phyloP scores from a whole-genome alignment of 2,329 filamentous ascomycete species.

The Ophiocordyceps unilateralis region DNA sequence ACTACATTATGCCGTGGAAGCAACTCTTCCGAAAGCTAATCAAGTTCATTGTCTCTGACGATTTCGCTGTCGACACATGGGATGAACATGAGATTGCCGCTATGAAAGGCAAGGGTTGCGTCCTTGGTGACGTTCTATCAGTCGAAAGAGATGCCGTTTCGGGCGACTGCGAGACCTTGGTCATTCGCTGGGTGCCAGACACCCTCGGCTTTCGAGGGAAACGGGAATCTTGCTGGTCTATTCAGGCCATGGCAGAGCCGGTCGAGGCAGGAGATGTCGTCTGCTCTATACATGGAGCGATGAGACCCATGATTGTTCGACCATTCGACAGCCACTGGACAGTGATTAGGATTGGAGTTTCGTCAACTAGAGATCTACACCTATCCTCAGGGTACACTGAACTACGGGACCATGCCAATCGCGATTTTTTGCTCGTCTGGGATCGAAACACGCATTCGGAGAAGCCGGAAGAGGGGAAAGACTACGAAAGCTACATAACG shows the following conservation, averaged over 20 bases:
- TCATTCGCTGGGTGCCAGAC: neutral
- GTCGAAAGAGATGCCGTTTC: neutral
- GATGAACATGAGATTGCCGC: neutral
- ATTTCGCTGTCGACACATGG: neutral
- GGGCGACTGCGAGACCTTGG: neutral
- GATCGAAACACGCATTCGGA: neutral
- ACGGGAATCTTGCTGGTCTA: neutral
- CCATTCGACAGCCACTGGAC: neutral
- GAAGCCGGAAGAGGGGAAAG: neutral
- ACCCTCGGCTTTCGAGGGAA: neutral
- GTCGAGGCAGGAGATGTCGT: neutral
- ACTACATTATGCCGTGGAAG: neutral
- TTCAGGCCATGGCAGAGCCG: neutral
- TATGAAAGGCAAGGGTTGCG: neutral
- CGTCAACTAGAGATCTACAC: neutral
- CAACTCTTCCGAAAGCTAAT: neutral
- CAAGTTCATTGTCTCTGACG: neutral
- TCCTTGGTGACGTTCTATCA: neutral
- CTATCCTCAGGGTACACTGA: neutral
- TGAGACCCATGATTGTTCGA: neutral
- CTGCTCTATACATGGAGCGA: neutral
- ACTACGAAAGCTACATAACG: neutral
- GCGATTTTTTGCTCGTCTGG: neutral
- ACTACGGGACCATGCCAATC: neutral
- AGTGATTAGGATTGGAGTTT: neutral